These are phyloP conservation scores for Ustilago nuda DNA, from an alignment of 1,284 basidiomycete species.

Conservation along the genomic window DNA sequence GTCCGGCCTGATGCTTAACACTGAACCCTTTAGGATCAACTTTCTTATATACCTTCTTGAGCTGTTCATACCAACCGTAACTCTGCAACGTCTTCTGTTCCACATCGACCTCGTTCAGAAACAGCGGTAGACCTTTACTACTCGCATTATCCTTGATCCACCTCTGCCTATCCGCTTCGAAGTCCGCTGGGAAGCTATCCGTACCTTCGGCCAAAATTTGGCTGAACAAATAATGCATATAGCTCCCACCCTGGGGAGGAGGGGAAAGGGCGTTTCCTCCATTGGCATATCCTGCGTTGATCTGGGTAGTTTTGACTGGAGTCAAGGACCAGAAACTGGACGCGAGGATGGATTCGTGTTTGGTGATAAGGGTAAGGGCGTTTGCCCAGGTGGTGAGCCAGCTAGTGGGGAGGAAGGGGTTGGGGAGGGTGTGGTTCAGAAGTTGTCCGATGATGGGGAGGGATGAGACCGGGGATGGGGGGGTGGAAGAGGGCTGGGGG, in stretches of 20 bases:
- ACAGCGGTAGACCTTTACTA: conserved; percentile 38
- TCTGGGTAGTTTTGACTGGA: conserved; percentile 35
- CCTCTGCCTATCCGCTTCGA: conserved; percentile 13
- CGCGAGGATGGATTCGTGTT: conserved; percentile 12
- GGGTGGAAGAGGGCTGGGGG: conserved; percentile 9
- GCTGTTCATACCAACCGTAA: conserved; percentile 35
- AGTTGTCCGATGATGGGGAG: not conserved
- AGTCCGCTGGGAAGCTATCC: conserved; percentile 16
- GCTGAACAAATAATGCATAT: conserved; percentile 24
- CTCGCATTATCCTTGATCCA: conserved; percentile 20
- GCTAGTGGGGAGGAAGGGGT: not conserved
- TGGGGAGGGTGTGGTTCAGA: not conserved
- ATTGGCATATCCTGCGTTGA: conserved; percentile 17
- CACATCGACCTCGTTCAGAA: conserved; percentile 51
- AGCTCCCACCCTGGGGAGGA: conserved; percentile 20
- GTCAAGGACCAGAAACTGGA: conserved; percentile 33
- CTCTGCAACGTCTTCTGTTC: conserved; percentile 34
- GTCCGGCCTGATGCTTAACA: conserved; percentile 25
- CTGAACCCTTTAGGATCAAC: conserved; percentile 39
- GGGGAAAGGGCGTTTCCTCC: conserved; percentile 51
- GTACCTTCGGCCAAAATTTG: conserved; percentile 8
- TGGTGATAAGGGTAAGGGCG: conserved; percentile 7
- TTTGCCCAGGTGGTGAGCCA: conserved; percentile 21
- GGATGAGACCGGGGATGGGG: not conserved
- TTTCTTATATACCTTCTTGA: conserved; percentile 28